These are phyloP conservation scores for Chaetoscypha palmicola DNA, from an alignment of 2,329 filamentous ascomycete genomes.

Conservation along the genomic window DNA sequence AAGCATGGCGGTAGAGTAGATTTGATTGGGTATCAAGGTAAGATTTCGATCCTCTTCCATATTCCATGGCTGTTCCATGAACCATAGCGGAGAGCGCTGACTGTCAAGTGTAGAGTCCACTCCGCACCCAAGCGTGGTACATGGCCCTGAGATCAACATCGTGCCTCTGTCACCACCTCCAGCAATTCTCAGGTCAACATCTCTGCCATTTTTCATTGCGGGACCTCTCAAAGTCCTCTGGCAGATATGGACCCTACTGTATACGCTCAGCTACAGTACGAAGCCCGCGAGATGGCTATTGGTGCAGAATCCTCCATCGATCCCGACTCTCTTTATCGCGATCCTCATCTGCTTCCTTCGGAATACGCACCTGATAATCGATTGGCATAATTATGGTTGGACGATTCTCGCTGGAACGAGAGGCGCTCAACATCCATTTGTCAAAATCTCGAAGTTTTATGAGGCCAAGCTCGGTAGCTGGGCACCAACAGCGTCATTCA, in stretches of 20 bases:
- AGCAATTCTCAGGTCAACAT: constrained; percentile 56
- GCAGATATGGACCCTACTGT: constrained; percentile 67
- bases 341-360: constrained; percentile 66
- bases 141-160: constrained; percentile 62
- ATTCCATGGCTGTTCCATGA: too few species aligned
- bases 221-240: constrained; percentile 81
- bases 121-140: constrained; percentile 68
- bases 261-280: constrained; percentile 65
- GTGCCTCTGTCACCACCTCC: constrained; percentile 65
- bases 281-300: constrained; percentile 77
- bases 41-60: constrained; percentile 5
- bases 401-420: constrained; percentile 69
- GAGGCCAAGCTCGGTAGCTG: constrained; percentile 64
- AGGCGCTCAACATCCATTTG: constrained; percentile 61
- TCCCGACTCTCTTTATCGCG: constrained; percentile 78
- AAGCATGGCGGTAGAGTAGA: constrained; percentile 74
- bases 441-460: constrained; percentile 68
- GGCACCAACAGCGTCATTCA: constrained; percentile 67
- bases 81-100: too few species aligned
- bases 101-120: constrained; percentile 69
- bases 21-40: constrained; percentile 82
- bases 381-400: constrained; percentile 99
- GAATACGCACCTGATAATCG: constrained; percentile 76
- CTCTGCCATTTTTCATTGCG: constrained; percentile 67
- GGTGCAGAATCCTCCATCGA: constrained; percentile 91